These are phyloP conservation scores for Aegilops speltoides DNA, from an alignment of 176 grass and related monocot genomes.

Conservation along the genomic window DNA sequence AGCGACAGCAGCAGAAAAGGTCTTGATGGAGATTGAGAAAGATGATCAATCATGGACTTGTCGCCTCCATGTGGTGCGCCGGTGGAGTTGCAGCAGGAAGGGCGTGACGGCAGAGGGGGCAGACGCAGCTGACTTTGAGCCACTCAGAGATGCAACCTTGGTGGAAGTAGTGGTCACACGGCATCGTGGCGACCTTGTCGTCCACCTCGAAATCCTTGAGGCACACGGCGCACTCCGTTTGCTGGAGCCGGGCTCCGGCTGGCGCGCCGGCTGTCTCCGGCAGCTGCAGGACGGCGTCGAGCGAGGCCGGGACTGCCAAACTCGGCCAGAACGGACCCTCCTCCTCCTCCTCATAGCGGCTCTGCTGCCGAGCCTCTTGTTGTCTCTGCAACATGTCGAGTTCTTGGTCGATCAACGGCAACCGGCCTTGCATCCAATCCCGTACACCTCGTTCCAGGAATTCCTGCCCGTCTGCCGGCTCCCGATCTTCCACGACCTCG, in stretches of 20 bases:
- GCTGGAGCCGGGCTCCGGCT: neutral
- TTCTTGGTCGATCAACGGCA: neutral
- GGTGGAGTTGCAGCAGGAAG: neutral
- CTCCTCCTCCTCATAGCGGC: neutral
- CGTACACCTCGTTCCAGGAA: neutral
- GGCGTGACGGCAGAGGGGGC: neutral
- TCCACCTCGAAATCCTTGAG: neutral
- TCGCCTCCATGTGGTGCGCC: too few relatives aligned
- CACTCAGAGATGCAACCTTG: neutral
- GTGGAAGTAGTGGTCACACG: neutral
- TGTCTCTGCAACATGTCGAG: neutral
- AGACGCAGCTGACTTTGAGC: neutral
- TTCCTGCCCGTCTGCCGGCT: neutral
- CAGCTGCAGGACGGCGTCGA: neutral
- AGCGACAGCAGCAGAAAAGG: too few relatives aligned
- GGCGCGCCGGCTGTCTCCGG: neutral
- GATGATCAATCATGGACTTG: too few relatives aligned
- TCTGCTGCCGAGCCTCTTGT: neutral
- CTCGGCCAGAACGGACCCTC: neutral
- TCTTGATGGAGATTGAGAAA: too few relatives aligned
- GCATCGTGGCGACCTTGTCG: neutral
- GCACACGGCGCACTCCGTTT: neutral
- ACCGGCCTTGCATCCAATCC: neutral
- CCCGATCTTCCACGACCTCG: neutral
- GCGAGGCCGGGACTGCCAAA: too few relatives aligned